Base-by-base conservation (phyloP, 176 grass and related monocot species). In the Cenchrus fungigraminus region DNA sequence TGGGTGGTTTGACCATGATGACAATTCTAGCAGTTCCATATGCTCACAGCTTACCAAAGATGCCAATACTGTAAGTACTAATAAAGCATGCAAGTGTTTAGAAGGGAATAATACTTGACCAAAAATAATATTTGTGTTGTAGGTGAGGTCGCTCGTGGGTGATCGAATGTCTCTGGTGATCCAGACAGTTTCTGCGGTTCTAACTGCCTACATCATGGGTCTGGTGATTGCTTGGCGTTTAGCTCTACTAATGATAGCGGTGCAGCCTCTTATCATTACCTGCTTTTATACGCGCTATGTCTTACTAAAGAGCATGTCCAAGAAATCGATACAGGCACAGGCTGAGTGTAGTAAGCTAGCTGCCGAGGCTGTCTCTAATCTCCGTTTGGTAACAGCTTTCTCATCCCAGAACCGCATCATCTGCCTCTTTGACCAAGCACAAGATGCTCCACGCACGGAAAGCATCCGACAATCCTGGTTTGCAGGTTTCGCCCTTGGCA, bases 341-440 rank as follows among this genome's bases (percentile, higher is more conserved):
- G 50, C 83, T 1, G 89, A 95, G 61, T 93, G 92, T 79, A 92
- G 95, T 67, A 95, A 98, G 77, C 82, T 98, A 58, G 92, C 89
- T n/a, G 91, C 91, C 31, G 95, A 98, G 77, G 95, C 93, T 20
- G 95, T 98, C 54, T 91, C 89, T 28, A 98, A 98, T 68, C 89
- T 98, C 11, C 92, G 91, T 7, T 93, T 91, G 1, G 74, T 95
- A 74, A 95, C 95, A 0, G 95, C 93, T 88, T 98, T 98, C 87
- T 98, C 95, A 56, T 56, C 54, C 4, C 54, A 56, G 4, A 15
- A 19, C 14, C 54, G 5, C 54, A 56, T 56, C 54, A 1, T 56
- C 1, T 2, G 5, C 0, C 54, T 56, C 5, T 56, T 56, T 56
- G 54, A 56, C 14, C 54, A 56, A 56, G 54, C 54, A 56, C 54